Evolutionary conservation across 2,329 filamentous ascomycete species (phyloP).

Genomic region (Penicillium italicum): DNA sequence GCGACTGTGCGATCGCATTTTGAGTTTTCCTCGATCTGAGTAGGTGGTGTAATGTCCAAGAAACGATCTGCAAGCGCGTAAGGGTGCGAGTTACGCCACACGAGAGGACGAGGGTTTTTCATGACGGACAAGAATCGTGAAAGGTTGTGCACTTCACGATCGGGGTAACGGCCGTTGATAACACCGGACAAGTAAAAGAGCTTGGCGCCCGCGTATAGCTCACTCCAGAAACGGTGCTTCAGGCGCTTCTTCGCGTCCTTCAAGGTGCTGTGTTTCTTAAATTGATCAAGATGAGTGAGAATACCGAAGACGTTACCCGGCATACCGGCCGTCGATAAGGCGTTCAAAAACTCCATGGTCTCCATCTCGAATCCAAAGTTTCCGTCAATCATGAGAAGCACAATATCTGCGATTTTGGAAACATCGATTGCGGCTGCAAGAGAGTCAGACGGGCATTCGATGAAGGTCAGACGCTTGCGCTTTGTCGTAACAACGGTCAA

Average conservation of each 20-base stretch:
- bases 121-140: conserved; percentile 95
- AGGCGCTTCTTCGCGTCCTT: conserved; percentile 93
- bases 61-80: conserved; percentile 93
- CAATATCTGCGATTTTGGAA: conserved; percentile 95
- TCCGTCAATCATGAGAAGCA: conserved; percentile 95
- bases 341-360: conserved; percentile 98
- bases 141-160: conserved; percentile 92
- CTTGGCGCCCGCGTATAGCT: conserved; percentile 94
- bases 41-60: conserved; percentile 90
- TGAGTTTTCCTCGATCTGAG: conserved; percentile 78
- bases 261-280: conserved; percentile 86
- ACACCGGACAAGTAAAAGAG: conserved; percentile 96
- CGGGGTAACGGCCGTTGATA: conserved; percentile 93
- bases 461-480: conserved; percentile 86
- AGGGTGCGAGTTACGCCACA: conserved; percentile 95
- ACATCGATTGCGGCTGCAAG: conserved; percentile 96
- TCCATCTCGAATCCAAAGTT: conserved; percentile 99
- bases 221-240: conserved; percentile 94
- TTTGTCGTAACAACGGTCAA: conserved; percentile 97
- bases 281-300: conserved; percentile 91
- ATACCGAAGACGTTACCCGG: conserved; percentile 98
- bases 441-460: conserved; percentile 93
- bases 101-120: conserved; percentile 95
- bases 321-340: conserved; percentile 92
- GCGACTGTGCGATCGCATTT: conserved; percentile 90